Evolutionary conservation across 1,284 basidiomycete genomes (phyloP).

Genomic region (Rhodotorula sp.): DNA sequence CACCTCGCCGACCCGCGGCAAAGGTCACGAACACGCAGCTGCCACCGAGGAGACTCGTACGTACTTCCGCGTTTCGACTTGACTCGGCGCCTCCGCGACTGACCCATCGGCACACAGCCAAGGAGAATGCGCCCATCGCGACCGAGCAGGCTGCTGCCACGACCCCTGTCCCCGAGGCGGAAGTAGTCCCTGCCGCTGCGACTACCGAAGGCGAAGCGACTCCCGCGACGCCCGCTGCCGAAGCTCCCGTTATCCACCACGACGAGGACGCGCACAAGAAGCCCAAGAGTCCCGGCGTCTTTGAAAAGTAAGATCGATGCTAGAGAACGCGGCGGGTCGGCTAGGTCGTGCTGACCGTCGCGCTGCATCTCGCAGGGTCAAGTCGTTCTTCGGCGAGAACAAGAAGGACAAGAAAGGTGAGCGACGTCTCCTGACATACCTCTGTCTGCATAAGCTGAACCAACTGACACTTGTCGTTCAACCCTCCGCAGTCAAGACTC

Average conservation of each 20-base stretch:
- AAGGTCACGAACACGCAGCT: background rate
- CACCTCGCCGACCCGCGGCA: conserved; percentile 20
- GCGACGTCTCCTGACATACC: background rate
- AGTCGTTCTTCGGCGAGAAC: conserved; percentile 34
- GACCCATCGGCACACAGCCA: background rate
- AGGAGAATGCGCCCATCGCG: conserved; percentile 9
- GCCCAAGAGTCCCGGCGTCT: conserved; percentile 23
- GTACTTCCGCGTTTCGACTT: background rate
- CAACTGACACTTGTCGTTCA: background rate
- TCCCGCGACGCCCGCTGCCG: background rate
- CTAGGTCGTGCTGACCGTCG: background rate
- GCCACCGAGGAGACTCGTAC: conserved; percentile 11
- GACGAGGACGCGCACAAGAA: conserved; percentile 20
- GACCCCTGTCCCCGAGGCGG: background rate
- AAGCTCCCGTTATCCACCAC: conserved; percentile 1
- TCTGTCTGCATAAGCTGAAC: too few species aligned
- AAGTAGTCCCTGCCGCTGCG: background rate
- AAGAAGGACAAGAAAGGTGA: conserved; percentile 36
- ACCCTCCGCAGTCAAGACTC: conserved; percentile 22
- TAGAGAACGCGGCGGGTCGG: rapidly evolving
- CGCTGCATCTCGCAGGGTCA: conserved; percentile 6
- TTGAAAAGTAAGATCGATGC: conserved; percentile 21
- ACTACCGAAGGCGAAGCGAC: background rate
- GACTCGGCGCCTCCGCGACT: background rate
- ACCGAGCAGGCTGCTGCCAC: background rate